Conservation (phyloP, 108 stramenopile genomes). For the Schizochytrium sp. region DNA sequence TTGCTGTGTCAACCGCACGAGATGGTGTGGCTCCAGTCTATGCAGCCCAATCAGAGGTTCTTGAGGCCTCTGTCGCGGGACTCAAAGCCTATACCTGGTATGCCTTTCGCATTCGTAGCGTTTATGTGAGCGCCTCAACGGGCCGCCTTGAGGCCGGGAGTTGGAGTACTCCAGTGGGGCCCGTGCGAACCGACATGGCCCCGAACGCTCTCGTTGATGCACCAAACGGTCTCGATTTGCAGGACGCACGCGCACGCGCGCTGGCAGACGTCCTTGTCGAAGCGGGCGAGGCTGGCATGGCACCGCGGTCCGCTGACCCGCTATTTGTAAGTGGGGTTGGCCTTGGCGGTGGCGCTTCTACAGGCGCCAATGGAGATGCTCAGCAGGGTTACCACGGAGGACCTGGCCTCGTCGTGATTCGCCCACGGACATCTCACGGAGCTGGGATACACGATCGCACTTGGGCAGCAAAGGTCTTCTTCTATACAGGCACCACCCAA, state of each 20-base stretch:
- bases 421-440: background rate
- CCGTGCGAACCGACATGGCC: background rate
- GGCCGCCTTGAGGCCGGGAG: background rate
- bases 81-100: background rate
- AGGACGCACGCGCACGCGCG: background rate
- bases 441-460: background rate
- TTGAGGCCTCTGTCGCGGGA: background rate
- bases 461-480: background rate
- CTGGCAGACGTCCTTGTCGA: background rate
- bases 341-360: background rate
- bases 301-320: background rate
- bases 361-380: background rate
- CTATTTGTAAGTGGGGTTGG: background rate
- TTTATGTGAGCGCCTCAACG: background rate
- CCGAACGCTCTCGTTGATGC: background rate
- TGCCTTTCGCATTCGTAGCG: background rate
- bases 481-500: background rate
- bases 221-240: background rate
- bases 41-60: background rate
- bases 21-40: background rate
- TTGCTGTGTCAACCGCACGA: background rate
- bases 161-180: background rate
- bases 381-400: background rate
- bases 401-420: background rate
- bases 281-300: background rate